Base-by-base conservation (phyloP, 2,329 filamentous ascomycete species). In the Zymoseptoria passerinii region DNA sequence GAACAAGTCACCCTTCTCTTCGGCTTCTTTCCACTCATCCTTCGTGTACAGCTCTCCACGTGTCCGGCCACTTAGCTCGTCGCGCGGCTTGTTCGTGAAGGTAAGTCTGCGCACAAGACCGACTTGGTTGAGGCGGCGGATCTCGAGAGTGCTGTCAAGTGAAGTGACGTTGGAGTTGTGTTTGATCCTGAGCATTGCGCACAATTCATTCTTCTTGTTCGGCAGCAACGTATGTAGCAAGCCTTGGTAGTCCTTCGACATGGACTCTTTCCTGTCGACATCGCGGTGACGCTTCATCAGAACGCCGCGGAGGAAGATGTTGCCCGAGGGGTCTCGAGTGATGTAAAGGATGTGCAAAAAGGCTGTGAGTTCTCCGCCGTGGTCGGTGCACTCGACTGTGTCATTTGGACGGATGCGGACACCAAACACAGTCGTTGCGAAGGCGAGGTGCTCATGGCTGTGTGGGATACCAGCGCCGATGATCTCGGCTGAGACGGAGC, bases 81-180 rank as follows among this genome's bases (percentile, higher is more conserved):
- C 79, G 50, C 78, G 83, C 0, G 70, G 64, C 0, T 75, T 69
- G 58, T 88, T 89, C 0, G 85, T 89, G 1, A 79, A 70, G 0
- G 75, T 58, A 19, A 67, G 52, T 67, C 58, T 48, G 20, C 60
- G 58, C 0, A 56, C 28, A 10, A 56, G 50, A 28, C 56, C 35
- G n/a, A 60, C 56, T n/a, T 59, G 40, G 16, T 63, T 53, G 0
- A 79, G 57, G 0, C 70, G 50, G 18, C 53, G 53, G 3, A 48
- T 35, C 2, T 54, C 28, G 8, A 62, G 23, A 0, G 85, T 66
- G 1, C 83, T 78, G 0, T 80, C 63, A 0, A 76, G 58, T 0
- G 72, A 61, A 0, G 61, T 58, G 40, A 80, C 75, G 5, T 76
- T 70, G 0, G 71, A 57, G 5, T 76, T 70, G 2, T 76, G 61